These are phyloP conservation scores for Sideroxylon spinosum DNA, from an alignment of 179 eudicot species.

Conservation along the genomic window DNA sequence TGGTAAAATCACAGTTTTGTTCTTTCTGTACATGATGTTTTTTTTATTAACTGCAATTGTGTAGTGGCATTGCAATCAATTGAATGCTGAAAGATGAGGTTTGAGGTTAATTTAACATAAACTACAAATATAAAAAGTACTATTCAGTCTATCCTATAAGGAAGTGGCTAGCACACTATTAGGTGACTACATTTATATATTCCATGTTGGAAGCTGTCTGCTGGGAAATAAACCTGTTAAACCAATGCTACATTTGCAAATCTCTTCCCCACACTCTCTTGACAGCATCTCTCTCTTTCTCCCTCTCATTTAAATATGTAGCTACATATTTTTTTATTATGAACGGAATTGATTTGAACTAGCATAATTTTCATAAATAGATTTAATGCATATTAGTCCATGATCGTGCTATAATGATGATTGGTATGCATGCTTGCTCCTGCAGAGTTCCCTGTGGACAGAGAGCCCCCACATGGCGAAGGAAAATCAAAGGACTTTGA, in stretches of 20 bases:
- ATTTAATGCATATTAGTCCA: background rate
- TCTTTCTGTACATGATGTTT: background rate
- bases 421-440: conserved; percentile 14
- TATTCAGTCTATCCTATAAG: background rate
- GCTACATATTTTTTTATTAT: background rate
- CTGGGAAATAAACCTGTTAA: conserved; percentile 1
- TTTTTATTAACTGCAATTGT: background rate
- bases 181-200: background rate
- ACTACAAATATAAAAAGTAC: background rate
- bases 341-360: background rate
- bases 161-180: background rate
- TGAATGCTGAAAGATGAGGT: background rate
- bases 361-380: background rate
- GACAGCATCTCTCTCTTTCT: background rate
- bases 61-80: background rate
- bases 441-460: conserved; percentile 40
- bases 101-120: background rate
- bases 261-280: background rate
- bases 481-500: conserved; percentile 36
- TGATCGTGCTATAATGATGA: background rate
- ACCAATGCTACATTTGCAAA: background rate
- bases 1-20: background rate
- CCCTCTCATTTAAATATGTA: background rate
- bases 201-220: background rate
- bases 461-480: conserved; percentile 29